Percentiles rank a stretch among this genome's conserved stretches.
Evolutionary conservation across 768 basidiomycete genomes (phyloP).

Genomic region (Dentipellis sp.): DNA sequence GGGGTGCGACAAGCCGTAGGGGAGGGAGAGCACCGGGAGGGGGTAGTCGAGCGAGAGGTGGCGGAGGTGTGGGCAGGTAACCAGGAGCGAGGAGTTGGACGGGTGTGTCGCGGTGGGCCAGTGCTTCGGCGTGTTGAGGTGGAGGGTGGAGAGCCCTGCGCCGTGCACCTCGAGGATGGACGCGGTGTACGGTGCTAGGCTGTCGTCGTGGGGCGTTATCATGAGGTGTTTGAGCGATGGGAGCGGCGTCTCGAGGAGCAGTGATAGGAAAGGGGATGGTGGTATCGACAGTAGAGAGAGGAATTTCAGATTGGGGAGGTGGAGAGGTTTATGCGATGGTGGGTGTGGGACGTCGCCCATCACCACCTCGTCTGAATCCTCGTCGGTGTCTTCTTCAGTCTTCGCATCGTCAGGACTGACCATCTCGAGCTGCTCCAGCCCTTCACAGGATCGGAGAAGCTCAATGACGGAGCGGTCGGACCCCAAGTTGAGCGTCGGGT

Average conservation of each 20-base stretch:
- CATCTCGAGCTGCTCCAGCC: constrained; percentile 13
- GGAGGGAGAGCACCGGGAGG: constrained; percentile 40
- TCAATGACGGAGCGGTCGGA: not conserved
- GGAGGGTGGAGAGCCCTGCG: constrained; percentile 43
- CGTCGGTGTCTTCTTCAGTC: not conserved
- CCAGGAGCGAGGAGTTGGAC: constrained; percentile 31
- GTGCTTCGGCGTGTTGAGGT: constrained; percentile 45
- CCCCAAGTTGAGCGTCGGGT: not conserved
- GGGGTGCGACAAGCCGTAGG: constrained; percentile 20
- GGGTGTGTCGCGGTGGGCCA: constrained; percentile 57
- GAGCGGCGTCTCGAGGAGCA: constrained; percentile 49
- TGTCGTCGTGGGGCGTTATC: constrained; percentile 66
- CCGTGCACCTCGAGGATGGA: constrained; percentile 58
- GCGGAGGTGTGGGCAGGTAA: constrained; percentile 43
- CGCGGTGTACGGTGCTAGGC: constrained; percentile 43
- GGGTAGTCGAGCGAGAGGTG: constrained; percentile 69
- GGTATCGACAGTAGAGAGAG: constrained; percentile 60
- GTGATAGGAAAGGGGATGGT: constrained; percentile 51
- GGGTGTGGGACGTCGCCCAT: constrained; percentile 13
- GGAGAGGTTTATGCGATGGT: constrained; percentile 32
- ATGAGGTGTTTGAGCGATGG: constrained; percentile 56
- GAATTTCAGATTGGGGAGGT: constrained; percentile 48
- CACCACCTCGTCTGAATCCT: constrained; percentile 6
- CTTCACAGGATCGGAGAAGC: constrained; percentile 4
- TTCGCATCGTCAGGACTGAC: constrained; percentile 5